Percentiles rank a stretch among this genome's conserved stretches.
phyloP scores from a whole-genome alignment of 805 yeast species.

The Candida manassasensis region DNA sequence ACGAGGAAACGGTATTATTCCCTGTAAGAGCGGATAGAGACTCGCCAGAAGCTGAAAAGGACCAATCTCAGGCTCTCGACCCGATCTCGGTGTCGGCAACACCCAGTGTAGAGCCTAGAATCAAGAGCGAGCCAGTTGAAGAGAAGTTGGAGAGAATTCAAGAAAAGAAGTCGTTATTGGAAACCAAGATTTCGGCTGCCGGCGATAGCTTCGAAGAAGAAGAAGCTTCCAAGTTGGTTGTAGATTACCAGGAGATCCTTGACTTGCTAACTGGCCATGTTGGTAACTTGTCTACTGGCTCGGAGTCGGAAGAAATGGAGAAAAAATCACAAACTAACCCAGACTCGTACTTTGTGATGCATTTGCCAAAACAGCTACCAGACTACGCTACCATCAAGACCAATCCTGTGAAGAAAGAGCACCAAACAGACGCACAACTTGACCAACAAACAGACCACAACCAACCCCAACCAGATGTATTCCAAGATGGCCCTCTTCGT shows the following conservation, averaged over 20 bases:
- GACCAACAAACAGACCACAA: conserved; percentile 1
- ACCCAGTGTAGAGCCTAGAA: conserved; percentile 15
- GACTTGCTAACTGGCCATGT: conserved; percentile 22
- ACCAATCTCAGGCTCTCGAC: conserved; percentile 7
- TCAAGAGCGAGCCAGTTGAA: conserved; percentile 29
- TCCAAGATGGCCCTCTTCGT: conserved; percentile 11
- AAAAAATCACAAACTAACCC: conserved; percentile 7
- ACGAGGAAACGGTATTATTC: conserved; percentile 52
- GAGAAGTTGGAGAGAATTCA: conserved; percentile 22
- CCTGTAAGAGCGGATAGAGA: conserved; percentile 67
- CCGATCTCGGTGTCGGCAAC: conserved; percentile 10
- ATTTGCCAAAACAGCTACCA: conserved; percentile 47
- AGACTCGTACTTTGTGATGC: conserved; percentile 36
- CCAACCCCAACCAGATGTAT: conserved; percentile 15
- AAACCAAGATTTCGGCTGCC: conserved; percentile 23
- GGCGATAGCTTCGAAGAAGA: conserved; percentile 27
- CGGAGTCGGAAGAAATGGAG: conserved; percentile 3
- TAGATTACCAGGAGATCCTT: conserved; percentile 28
- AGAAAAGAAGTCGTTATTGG: conserved; percentile 23
- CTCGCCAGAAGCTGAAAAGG: conserved; percentile 29
- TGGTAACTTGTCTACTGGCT: conserved; percentile 13
- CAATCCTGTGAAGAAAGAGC: conserved; percentile 9
- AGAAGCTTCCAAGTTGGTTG: conserved; percentile 24
- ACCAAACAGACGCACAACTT: conserved; percentile 2
- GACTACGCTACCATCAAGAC: conserved; percentile 17